These are phyloP conservation scores for Thielaviopsis punctulata DNA, from an alignment of 2,329 filamentous ascomycete genomes.

Conservation along the genomic window DNA sequence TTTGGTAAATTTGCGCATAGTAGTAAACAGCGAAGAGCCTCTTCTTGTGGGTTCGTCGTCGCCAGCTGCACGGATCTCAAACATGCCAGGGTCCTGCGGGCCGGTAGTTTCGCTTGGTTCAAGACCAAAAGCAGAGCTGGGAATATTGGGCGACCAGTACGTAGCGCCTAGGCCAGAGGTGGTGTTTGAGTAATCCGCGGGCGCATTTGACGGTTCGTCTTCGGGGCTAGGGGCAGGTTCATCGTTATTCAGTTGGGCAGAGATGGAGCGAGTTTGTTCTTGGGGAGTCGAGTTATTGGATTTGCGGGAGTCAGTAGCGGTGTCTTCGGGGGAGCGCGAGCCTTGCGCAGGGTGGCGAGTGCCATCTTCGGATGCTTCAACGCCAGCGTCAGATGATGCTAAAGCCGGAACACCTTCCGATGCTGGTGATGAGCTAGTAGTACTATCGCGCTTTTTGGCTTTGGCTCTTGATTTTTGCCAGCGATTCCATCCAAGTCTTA, in stretches of 20 bases:
- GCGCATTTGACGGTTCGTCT: background rate
- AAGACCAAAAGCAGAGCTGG: constrained; percentile 12
- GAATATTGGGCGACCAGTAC: constrained; percentile 11
- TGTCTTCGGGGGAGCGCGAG: background rate
- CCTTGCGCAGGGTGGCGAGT: background rate
- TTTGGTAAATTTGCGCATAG: constrained; percentile 4
- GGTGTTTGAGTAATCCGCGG: constrained; percentile 3
- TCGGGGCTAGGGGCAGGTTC: background rate
- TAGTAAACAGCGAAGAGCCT: constrained; percentile 4
- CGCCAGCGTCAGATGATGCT: background rate
- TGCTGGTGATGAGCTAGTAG: background rate
- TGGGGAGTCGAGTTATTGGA: background rate
- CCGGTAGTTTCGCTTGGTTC: background rate
- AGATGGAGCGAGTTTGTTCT: background rate
- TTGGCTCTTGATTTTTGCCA: constrained; percentile 1
- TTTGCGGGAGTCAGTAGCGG: background rate
- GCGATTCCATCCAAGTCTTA: constrained; percentile 8
- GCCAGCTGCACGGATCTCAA: constrained; percentile 1
- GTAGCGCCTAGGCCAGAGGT: constrained; percentile 5
- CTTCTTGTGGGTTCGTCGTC: background rate
- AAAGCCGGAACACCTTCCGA: background rate
- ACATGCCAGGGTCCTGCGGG: constrained; percentile 4
- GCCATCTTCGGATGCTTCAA: background rate
- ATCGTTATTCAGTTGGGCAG: background rate
- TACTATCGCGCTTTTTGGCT: background rate